Evolutionary conservation across 1,284 basidiomycete genomes (phyloP), one percentile per base, ranked within the genome.

Genomic region (Sutorius eximius): DNA sequence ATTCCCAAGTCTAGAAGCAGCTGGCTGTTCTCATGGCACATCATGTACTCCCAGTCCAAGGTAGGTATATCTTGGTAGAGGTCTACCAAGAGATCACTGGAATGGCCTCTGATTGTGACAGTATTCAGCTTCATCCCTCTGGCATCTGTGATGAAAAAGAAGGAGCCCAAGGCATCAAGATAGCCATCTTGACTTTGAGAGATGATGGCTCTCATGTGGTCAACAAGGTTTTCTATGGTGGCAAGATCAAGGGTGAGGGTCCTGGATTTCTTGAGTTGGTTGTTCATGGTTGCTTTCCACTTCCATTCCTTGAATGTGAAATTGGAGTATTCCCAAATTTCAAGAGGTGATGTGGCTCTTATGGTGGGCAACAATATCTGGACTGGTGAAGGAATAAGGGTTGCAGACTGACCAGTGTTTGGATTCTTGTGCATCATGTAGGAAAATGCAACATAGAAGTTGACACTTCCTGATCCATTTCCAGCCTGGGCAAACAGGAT

Each of bases 271-370:
- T 49, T 59, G 12, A 59, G 34, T 1, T 42, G 45, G 34, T 51
- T 54, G 29, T 59, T 59, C 9, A 53, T 24, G 0, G 49, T 59
- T 0, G 45, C 41, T 36, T 59, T 59, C 57, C 55, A 58, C 24
- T 58, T 58, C 51, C 51, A 57, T 32, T 58, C 51, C 15, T 58
- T 55, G 4, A 57, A 58, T 7, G 55, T 58, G 3, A 58, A 58
- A 22, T 58, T 12, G 0, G 5, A 16, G 30, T 58, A 58, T 34
- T 57, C 51, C 1, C 30, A 27, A 27, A 58, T 58, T 41, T 58
- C 55, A 5, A 6, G 51, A 22, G 57, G 51, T 8, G 51, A 40
- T 1, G 22, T 51, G n/a, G 22, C 27, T 20, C 20, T 41, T 16
- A 58, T 59, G 1, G 51, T 40, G 5, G 56, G 56, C 5, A 59